Evolutionary conservation across 2,329 filamentous ascomycete genomes (phyloP), one percentile per base, ranked within the genome.

Genomic region (Penicillium paneum): DNA sequence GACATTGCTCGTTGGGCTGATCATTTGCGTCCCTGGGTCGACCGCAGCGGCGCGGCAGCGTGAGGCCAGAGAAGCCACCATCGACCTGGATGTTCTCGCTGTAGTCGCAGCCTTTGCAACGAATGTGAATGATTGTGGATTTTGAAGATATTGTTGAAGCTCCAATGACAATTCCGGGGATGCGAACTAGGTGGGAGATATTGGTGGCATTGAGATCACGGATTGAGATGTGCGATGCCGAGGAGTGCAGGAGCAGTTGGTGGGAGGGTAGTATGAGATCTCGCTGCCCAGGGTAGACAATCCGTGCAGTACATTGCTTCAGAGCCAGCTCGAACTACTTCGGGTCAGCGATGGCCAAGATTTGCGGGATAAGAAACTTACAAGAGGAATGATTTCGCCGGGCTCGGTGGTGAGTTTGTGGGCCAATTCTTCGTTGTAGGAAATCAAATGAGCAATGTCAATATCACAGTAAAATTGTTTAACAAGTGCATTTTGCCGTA

Each of bases 141-240:
- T 99, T 97, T 12, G 93, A 97, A 2, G 92, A 96, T 73, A 97
- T 88, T 17, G 96, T 96, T 1, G 93, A 97, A 43, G 94, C 94
- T 43, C 94, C 93, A 62, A 99, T 99, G 56, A 99, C 91, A 61
- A 99, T 99, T 47, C 94, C 95, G 0, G 94, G 94, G 54, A 99
- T 96, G 53, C 93, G 86, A 36, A 99, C 93, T n/a, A 99, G 87
- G 64, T 91, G 87, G 5, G 93, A 91, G 63, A 99, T 95, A 60
- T 91, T 93, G 59, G 89, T 88, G 8, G 94, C 95, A 66, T 95
- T 94, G 36, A 99, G 83, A 63, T 97, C 91, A 61, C 94, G 89
- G 65, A 99, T 97, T 0, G 93, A 94, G 29, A 92, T 91, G 71
- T 95, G 87, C 49, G 93, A 88, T 61, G 91, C 91, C 55, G 87